Evolutionary conservation across 805 yeast species (phyloP), one percentile per base, ranked within the genome.

Genomic region (Candida germanica): DNA sequence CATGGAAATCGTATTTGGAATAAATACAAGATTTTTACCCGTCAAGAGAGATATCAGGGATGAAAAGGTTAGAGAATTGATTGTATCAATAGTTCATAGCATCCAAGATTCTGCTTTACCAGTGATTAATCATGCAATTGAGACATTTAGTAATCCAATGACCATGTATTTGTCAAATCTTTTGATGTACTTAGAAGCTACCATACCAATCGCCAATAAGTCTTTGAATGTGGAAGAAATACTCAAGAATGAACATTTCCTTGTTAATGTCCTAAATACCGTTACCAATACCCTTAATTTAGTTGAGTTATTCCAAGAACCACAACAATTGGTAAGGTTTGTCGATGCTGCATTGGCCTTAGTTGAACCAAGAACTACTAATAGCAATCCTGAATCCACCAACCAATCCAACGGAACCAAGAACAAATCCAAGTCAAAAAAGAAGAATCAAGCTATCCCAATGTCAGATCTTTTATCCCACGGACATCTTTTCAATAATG

Each of bases 401-500:
- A 47, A 43, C 15, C 28, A 34, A 11, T 8, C 33, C 20, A 33
- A 28, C 29, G 39, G n/a, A 25, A 7, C 26, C 21, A 12, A 19
- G 10, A 55, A 69, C 34, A 72, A 64, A 49, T 20, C 10, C 6
- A 20, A 20, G 10, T 20, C 23, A 7, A 69, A 68, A 48, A 74
- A 69, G 44, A 57, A 53, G 30, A 57, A 59, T 25, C 58, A 57
- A 12, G 45, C 75, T 1, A 66, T 68, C 18, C 78, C 87, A 3
- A 58, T 81, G 43, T 74, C 89, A 6, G 94, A 84, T 59, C 53
- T 83, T 20, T 64, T 82, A 31, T 78, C 88, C 1, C 85, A 83
- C 54, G 68, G 79, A 30, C 78, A 75, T 36, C 64, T 76, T 35
- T 83, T 83, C 48, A 53, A 56, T 19, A 50, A 59, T 6, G 56